Conservation (phyloP, 495 filamentous ascomycete species). For the Tuber magnatum region DNA sequence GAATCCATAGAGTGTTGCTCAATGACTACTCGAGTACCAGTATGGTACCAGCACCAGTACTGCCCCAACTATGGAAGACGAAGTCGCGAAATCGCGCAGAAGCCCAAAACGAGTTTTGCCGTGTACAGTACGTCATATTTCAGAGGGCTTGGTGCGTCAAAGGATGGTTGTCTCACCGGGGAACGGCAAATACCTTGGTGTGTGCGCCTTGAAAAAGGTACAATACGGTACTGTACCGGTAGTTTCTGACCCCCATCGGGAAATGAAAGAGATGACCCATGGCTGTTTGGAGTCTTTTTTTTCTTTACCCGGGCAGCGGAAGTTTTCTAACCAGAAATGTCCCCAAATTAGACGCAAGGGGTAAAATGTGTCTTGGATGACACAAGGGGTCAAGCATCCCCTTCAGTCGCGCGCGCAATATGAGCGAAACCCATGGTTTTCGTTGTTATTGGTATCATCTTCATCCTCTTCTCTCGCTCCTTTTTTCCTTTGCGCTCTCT, state of each 20-base stretch:
- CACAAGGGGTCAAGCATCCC: neutral
- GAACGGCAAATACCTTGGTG: neutral
- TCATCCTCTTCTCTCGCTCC: conserved; percentile 4
- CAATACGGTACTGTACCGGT: too few relatives aligned
- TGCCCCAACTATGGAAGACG: neutral
- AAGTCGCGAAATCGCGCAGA: neutral
- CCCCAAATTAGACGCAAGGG: neutral
- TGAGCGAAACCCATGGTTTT: conserved; percentile 9
- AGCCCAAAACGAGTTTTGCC: neutral
- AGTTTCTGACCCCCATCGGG: neutral
- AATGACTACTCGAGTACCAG: neutral
- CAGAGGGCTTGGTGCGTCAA: neutral
- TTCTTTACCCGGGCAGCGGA: neutral
- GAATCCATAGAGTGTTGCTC: neutral
- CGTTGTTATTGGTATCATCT: neutral
- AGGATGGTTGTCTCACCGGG: neutral
- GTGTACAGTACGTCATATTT: neutral
- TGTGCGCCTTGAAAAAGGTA: neutral
- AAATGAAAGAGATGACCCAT: neutral
- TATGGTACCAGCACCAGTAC: too few relatives aligned
- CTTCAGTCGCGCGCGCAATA: conserved; percentile 8
- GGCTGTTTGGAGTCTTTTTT: neutral
- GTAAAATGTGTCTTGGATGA: conserved; percentile 3
- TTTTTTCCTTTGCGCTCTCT: neutral
- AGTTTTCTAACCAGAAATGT: neutral